A percentile compares a stretch with the other conserved stretches of the same genome.
phyloP scores from a whole-genome alignment of 2,329 filamentous ascomycete genomes.

The Alternaria sp. region DNA sequence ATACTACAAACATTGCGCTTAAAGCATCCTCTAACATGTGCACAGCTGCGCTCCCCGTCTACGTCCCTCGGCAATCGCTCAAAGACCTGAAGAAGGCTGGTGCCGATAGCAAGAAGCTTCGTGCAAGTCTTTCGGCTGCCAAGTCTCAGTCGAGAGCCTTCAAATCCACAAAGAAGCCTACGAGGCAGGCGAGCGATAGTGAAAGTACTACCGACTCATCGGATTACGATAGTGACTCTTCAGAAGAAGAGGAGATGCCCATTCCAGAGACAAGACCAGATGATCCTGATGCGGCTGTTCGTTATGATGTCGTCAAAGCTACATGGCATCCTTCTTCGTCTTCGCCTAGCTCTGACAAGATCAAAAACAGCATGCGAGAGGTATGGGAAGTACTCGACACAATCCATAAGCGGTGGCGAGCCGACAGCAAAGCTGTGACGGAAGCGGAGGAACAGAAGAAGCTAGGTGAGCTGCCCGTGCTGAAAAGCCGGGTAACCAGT shows the following conservation, averaged over 20 bases:
- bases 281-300: slow-evolving; percentile 59
- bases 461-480: slow-evolving; percentile 58
- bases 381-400: slow-evolving; percentile 66
- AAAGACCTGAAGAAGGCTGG: slow-evolving; percentile 54
- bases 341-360: slow-evolving; percentile 56
- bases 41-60: slow-evolving; percentile 50
- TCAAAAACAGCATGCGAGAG: slow-evolving; percentile 61
- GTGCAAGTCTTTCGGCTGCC: slow-evolving; percentile 36
- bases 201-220: slow-evolving; percentile 55
- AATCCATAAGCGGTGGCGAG: slow-evolving; percentile 67
- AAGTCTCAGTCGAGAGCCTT: slow-evolving; percentile 30
- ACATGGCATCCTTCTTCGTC: slow-evolving; percentile 65
- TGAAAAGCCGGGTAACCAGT: slow-evolving; percentile 63
- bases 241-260: slow-evolving; percentile 61
- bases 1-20: background rate
- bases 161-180: slow-evolving; percentile 21
- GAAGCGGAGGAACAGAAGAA: slow-evolving; percentile 65
- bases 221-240: slow-evolving; percentile 59
- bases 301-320: slow-evolving; percentile 66
- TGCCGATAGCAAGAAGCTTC: slow-evolving; percentile 50
- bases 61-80: slow-evolving; percentile 52
- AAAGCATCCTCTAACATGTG: slow-evolving; percentile 23
- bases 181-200: slow-evolving; percentile 50
- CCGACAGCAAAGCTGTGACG: slow-evolving; percentile 61
- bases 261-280: slow-evolving; percentile 59